A percentile compares a stretch with the other conserved stretches of the same genome.
Conservation (phyloP, 352 stramenopile genomes). For the Globisporangium takayamanum region DNA sequence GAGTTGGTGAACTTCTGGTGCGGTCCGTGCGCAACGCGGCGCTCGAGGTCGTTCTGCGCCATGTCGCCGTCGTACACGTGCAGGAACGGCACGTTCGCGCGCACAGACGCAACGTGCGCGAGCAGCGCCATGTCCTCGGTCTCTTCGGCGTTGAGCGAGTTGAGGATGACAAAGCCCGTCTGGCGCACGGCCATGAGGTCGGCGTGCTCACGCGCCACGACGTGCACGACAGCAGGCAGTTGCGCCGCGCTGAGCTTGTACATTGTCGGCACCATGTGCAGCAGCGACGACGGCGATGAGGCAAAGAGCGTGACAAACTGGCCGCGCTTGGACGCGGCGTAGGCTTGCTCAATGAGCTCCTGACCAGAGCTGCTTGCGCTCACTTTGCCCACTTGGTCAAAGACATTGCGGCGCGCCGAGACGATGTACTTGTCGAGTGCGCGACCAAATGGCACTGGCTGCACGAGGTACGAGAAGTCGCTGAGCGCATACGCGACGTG, state of each 20-base stretch:
- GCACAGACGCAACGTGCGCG: constrained; percentile 87
- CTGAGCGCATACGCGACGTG: constrained; percentile 74
- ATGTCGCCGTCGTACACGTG: constrained; percentile 93
- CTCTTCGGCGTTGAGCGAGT: constrained; percentile 81
- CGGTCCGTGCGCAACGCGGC: constrained; percentile 25
- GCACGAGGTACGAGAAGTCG: constrained; percentile 67
- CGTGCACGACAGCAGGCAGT: constrained; percentile 85
- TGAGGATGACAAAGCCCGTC: constrained; percentile 88
- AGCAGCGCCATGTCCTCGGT: constrained; percentile 90
- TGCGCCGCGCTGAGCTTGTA: constrained; percentile 91
- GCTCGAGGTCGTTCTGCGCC: constrained; percentile 76
- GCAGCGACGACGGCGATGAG: constrained; percentile 73
- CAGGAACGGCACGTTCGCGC: constrained; percentile 87
- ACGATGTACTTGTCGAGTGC: constrained; percentile 69
- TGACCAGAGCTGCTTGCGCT: constrained; percentile 35
- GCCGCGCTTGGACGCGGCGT: constrained; percentile 53
- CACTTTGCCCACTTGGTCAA: constrained; percentile 71
- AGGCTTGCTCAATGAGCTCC: constrained; percentile 59
- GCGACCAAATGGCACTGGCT: constrained; percentile 52
- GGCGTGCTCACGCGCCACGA: constrained; percentile 87
- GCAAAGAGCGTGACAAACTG: constrained; percentile 90
- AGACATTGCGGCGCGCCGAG: constrained; percentile 66
- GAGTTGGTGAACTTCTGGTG: constrained; percentile 54
- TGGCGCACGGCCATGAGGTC: constrained; percentile 91
- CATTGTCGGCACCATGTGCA: constrained; percentile 92